Evolutionary conservation across 345 rosid genomes (phyloP), one percentile per base, ranked within the genome.

Genomic region (Populus davidiana): DNA sequence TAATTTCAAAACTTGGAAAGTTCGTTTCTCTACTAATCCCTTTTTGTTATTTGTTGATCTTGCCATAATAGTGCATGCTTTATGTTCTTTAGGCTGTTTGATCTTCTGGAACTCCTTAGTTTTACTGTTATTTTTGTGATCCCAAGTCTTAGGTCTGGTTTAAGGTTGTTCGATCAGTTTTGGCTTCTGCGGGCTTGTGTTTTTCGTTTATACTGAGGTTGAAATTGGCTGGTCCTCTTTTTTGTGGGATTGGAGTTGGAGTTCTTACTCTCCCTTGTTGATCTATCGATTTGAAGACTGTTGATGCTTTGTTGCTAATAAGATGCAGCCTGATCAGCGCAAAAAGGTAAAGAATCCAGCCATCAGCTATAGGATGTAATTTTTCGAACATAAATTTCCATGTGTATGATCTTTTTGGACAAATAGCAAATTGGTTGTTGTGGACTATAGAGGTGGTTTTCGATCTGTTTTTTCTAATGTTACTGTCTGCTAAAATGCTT

Each of bases 281-380:
- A 49, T 83, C 79, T 70, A 49, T 31, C 49, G 14, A 9, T 76
- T 67, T 20, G 78, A 67, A 72, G 81, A 64, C 61, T 77, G 85
- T 87, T 89, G 77, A 88, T 85, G 87, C 89, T 21, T 80, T 85
- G 83, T 82, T 79, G 85, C 79, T 81, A 59, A 59, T 59, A 89
- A 90, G 90, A 94, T 94, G 98, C 97, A 93, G 87, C 84, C 90
- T 85, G 97, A 92, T 88, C 97, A 91, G 71, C 82, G 98, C 74
- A 93, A 88, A 85, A 94, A 93, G 98, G 98, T 91, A 71, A 12
- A 7, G 64, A 35, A 18, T 75, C 47, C n/a, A 12, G n/a, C 27
- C 5, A 35, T 7, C 6, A 27, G 44, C 47, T 7, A 16, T 64
- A 2, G 12, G 12, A 17, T 5, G 1, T 59, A 18, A 41, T 27